Evolutionary conservation across 2,329 filamentous ascomycete genomes (phyloP).

Genomic region (Trichoderma asperellum): DNA sequence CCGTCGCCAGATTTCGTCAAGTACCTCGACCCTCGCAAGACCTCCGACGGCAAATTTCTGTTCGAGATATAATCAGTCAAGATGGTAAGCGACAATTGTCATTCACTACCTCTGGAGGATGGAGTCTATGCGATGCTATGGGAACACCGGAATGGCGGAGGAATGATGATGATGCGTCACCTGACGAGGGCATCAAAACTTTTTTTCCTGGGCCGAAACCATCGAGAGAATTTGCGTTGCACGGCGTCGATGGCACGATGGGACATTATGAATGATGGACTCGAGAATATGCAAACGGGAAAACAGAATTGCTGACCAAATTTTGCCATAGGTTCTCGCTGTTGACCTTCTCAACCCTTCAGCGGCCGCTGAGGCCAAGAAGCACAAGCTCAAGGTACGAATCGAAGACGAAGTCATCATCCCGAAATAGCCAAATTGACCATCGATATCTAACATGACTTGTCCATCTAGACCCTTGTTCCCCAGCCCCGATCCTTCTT

Average conservation of each 20-base stretch:
- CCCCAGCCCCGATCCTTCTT: slow-evolving; percentile 98
- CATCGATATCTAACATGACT: slow-evolving; percentile 32
- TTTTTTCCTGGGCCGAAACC: slow-evolving; percentile 3
- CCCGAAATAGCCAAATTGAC: slow-evolving; percentile 3
- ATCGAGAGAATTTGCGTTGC: slow-evolving; percentile 27
- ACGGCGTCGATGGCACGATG: slow-evolving; percentile 28
- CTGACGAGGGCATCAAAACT: slow-evolving; percentile 32
- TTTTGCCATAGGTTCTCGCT: slow-evolving; percentile 84
- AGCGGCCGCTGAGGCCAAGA: slow-evolving; percentile 96
- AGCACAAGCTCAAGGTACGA: slow-evolving; percentile 99
- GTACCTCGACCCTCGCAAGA: slow-evolving; percentile 54
- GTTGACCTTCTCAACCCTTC: slow-evolving; percentile 99
- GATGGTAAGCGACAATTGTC: slow-evolving; percentile 62
- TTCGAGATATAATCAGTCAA: slow-evolving; percentile 61
- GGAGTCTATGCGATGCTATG: slow-evolving; percentile 32
- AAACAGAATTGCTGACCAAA: slow-evolving; percentile 51
- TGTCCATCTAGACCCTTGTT: slow-evolving; percentile 73
- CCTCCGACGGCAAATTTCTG: slow-evolving; percentile 46
- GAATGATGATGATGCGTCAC: slow-evolving; percentile 16
- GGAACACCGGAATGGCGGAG: slow-evolving; percentile 34
- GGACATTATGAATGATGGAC: background rate
- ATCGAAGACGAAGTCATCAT: slow-evolving; percentile 29
- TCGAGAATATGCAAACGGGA: background rate
- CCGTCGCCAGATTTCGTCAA: slow-evolving; percentile 61
- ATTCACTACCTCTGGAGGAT: slow-evolving; percentile 28